Evolutionary conservation across 306 rosid species (phyloP), one percentile per base, ranked within the genome.

Genomic region (Vigna mungo): DNA sequence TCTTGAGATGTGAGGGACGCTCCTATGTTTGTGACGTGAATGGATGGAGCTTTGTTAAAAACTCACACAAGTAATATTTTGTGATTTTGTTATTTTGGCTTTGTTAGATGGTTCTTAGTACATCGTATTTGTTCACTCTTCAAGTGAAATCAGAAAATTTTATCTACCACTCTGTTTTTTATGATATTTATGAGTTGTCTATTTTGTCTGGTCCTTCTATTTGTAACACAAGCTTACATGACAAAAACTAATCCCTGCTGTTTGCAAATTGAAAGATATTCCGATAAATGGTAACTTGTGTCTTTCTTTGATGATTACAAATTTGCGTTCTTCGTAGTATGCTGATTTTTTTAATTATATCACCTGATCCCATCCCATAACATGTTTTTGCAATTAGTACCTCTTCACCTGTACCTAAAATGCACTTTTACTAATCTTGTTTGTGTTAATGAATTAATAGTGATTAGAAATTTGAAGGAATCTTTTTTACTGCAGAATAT

Each of bases 1-100:
- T 94, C 77, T 84, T 94, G 86, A 93, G 98, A 64, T 86, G 96
- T 74, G 98, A 94, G 81, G 98, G 98, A 21, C 92, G 95, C 71
- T 94, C 98, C 44, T 94, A 94, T 58, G 98, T 94, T 75, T 94
- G 97, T 85, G 98, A 94, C 48, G 98, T 94, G 77, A 94, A 94
- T 77, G 98, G 98, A 78, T 94, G 98, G 98, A 94, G 98, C 80
- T 94, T 94, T 64, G 98, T 94, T 58, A 94, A 94, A 80, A 94
- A 94, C 74, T 94, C 98, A 11, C 88, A 94, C 96, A 94, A 94
- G 98, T 94, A 94, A 86, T 21, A 30, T 51, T 27, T 76, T 52
- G 30, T 69, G 53, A 47, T 76, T 74, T 37, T 72, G 37, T 67
- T 66, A 18, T 78, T 54, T 48, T 72, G 46, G 52, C 58, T 51